A percentile compares a stretch with the other conserved stretches of the same genome.
Evolutionary conservation across 805 yeast species (phyloP).

Genomic region (Candida ipomoeae): DNA sequence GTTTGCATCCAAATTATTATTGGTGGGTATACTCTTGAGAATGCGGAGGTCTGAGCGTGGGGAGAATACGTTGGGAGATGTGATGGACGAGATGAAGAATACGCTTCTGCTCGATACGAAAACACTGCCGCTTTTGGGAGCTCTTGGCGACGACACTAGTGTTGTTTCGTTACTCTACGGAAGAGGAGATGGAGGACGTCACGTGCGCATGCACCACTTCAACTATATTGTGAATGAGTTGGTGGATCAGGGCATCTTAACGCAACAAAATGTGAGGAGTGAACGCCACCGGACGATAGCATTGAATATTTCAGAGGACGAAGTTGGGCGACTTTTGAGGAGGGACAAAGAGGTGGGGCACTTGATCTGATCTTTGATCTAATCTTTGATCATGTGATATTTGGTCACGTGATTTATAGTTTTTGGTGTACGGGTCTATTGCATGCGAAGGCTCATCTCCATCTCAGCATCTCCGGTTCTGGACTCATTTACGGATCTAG

Average conservation of each 20-base stretch:
- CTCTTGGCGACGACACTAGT: constrained; percentile 13
- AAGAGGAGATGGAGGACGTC: constrained; percentile 4
- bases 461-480: too few species aligned
- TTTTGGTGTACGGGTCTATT: not conserved
- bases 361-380: constrained; percentile 15
- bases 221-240: constrained; percentile 61
- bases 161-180: constrained; percentile 25
- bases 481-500: too few species aligned
- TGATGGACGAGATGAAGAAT: constrained; percentile 70
- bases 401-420: too few species aligned
- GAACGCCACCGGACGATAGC: constrained; percentile 65
- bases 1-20: constrained; percentile 63
- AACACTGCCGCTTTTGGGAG: constrained; percentile 15
- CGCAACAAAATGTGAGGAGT: constrained; percentile 62
- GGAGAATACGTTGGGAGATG: constrained; percentile 70
- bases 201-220: constrained; percentile 54
- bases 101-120: constrained; percentile 41
- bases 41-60: constrained; percentile 64
- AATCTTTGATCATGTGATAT: constrained; percentile 9
- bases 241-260: constrained; percentile 72
- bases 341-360: constrained; percentile 38
- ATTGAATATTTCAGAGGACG: constrained; percentile 68
- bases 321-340: constrained; percentile 55
- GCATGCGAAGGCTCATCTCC: not conserved
- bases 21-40: constrained; percentile 64